These are phyloP conservation scores for Seiridium unicorne DNA, from an alignment of 2,329 filamentous ascomycete species.

Conservation along the genomic window DNA sequence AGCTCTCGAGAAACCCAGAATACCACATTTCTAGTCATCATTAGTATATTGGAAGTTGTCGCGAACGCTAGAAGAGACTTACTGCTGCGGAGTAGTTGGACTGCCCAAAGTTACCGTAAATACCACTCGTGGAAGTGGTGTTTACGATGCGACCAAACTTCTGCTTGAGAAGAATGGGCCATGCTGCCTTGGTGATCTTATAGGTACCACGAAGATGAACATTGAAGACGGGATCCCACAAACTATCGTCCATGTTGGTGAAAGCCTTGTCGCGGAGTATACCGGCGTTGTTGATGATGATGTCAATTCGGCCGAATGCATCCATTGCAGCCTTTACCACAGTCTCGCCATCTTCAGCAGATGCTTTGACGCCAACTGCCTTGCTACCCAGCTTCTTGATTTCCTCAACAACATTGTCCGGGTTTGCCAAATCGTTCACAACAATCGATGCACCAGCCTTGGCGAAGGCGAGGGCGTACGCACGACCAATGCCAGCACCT, in stretches of 20 bases:
- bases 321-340: conserved; percentile 94
- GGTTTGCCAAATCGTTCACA: conserved; percentile 94
- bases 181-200: conserved; percentile 95
- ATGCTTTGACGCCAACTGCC: conserved; percentile 90
- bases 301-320: conserved; percentile 88
- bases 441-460: conserved; percentile 81
- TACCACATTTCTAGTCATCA: conserved; percentile 70
- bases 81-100: conserved; percentile 93
- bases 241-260: conserved; percentile 90
- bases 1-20: conserved; percentile 91
- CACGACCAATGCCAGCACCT: conserved; percentile 86
- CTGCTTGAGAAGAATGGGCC: conserved; percentile 97
- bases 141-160: conserved; percentile 98
- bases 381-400: conserved; percentile 88
- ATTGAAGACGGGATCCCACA: conserved; percentile 89
- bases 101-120: conserved; percentile 99
- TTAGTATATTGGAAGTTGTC: no score
- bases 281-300: conserved; percentile 96
- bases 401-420: conserved; percentile 86
- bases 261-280: conserved; percentile 98
- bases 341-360: conserved; percentile 85
- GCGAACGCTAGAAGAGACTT: conserved; percentile 34
- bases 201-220: conserved; percentile 94
- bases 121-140: conserved; percentile 94
- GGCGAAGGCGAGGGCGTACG: conserved; percentile 86